Conservation (phyloP, 257 asterid genomes). For the Penstemon newberryi region DNA sequence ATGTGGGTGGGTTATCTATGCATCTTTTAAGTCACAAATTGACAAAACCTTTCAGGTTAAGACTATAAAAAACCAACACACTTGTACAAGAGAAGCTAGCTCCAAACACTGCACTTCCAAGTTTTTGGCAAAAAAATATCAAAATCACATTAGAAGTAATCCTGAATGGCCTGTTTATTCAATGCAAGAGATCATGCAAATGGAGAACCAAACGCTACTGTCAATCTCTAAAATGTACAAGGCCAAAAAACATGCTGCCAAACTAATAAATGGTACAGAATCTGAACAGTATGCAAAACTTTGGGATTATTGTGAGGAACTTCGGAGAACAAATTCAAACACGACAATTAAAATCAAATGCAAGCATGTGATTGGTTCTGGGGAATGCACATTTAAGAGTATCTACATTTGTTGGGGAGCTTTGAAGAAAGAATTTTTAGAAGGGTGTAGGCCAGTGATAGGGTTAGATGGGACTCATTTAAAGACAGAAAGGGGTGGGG, state of each 20-base stretch:
- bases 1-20: neutral
- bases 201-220: neutral
- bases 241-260: neutral
- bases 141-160: neutral
- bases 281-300: neutral
- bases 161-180: neutral
- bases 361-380: no score
- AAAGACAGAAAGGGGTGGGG: neutral
- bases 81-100: neutral
- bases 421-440: neutral
- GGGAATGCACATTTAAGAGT: no score
- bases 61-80: neutral
- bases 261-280: neutral
- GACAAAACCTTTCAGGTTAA: neutral
- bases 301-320: neutral
- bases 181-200: neutral
- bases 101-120: neutral
- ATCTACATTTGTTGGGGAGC: no score
- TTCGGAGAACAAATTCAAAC: neutral
- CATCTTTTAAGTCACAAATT: neutral
- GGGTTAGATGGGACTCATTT: neutral
- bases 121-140: neutral
- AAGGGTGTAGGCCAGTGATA: neutral
- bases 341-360: neutral
- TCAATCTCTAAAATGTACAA: neutral